Base-by-base conservation (phyloP, 768 basidiomycete genomes). In the Kwoniella newhampshirensis region DNA sequence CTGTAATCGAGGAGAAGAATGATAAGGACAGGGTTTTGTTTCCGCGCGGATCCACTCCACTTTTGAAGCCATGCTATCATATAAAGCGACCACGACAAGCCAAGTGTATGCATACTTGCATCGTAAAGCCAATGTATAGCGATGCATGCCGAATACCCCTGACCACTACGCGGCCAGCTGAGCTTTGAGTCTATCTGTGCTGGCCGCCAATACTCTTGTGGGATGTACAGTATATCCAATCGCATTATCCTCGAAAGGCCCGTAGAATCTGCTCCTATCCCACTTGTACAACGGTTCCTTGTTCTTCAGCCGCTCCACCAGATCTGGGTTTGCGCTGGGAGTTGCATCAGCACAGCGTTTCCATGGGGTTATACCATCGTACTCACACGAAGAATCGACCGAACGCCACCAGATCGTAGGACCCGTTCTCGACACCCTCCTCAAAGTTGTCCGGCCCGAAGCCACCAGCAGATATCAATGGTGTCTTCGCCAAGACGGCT, bases 181-280 rank as follows among this genome's bases (percentile, higher is more conserved):
- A 1, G 30, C 46, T n/a, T 51, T 51, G 20, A 45, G 50, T 18
- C 52, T 32, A 23, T 54, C 66, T 12, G 30, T 42, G 23, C 37
- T 26, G 3, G 20, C 23, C 17, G 58, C 51, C 18, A 57, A 28
- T 7, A 50, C 47, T n/a, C 63, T 41, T 11, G 44, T 43, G 1
- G 50, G 42, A 48, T 69, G 67, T 3, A 65, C 63, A 12, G 71
- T 73, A 54, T 73, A 73, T 26, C 71, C 71, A 18, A 73, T 20
- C 44, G 67, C 63, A 43, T 73, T 71, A 28, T 73, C 61, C 40
- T 51, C 49, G 47, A 73, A 73, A 0, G 72, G 72, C 12, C 74
- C 64, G 49, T 69, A 62, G 60, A 67, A 75, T n/a, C 66, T 56
- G 12, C 50, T 54, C 35, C 60, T 46, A 20, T 62, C 55, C 55